Evolutionary conservation across 208 protist species (phyloP).

Genomic region (Sergeia podlipaevii): DNA sequence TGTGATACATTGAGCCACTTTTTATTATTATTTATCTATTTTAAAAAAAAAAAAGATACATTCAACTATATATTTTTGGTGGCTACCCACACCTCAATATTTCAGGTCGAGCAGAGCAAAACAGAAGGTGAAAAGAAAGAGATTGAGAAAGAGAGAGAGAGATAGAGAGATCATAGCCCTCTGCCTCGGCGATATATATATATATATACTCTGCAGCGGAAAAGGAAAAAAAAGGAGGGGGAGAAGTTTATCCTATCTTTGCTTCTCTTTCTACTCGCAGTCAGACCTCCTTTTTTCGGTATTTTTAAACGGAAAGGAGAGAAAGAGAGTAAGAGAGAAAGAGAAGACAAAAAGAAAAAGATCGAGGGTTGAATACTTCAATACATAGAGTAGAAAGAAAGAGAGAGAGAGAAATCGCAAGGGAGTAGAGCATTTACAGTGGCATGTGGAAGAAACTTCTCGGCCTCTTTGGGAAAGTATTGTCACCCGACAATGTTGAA

Average conservation of each 20-base stretch:
- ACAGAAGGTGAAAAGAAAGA: background rate
- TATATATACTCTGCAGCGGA: background rate
- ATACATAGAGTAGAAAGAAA: too few relatives aligned
- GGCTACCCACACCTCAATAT: background rate
- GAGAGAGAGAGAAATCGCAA: too few relatives aligned
- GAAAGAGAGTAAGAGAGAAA: too few relatives aligned
- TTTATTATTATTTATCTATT: background rate
- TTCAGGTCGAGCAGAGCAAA: background rate
- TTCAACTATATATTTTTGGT: constrained; percentile 1
- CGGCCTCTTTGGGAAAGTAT: too few relatives aligned
- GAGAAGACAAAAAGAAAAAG: too few relatives aligned
- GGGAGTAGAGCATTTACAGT: too few relatives aligned
- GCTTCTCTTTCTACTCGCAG: background rate
- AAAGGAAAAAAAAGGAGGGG: constrained; percentile 2
- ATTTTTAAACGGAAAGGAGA: too few relatives aligned
- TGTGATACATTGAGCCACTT: background rate
- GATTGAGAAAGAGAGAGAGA: background rate
- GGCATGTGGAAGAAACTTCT: too few relatives aligned
- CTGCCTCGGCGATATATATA: background rate
- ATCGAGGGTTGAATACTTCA: too few relatives aligned
- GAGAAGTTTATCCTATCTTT: constrained; percentile 2
- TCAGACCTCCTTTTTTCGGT: too few relatives aligned
- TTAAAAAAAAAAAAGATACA: background rate
- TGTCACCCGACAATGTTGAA: background rate
- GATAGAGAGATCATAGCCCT: background rate